phyloP scores from a whole-genome alignment of 2,329 filamentous ascomycete genomes.

The Stagonosporopsis rhizophila region DNA sequence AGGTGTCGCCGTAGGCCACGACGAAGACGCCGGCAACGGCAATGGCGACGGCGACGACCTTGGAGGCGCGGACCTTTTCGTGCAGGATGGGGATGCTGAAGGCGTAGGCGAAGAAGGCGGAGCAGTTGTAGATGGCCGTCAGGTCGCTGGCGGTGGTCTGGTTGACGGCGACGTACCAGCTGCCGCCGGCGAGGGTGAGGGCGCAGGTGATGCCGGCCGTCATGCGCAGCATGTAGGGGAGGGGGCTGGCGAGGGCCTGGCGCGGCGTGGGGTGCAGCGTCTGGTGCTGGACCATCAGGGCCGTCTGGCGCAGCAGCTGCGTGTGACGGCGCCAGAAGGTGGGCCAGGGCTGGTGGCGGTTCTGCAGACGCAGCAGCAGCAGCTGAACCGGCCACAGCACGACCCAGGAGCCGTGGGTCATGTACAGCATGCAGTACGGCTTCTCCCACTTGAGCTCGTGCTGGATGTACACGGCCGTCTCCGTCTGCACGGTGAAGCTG shows the following conservation, averaged over 20 bases:
- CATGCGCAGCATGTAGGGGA: slow-evolving; percentile 78
- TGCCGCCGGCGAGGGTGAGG: slow-evolving; percentile 87
- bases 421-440: slow-evolving; percentile 99
- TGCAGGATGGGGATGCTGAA: slow-evolving; percentile 91
- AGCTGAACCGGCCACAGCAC: slow-evolving; percentile 89
- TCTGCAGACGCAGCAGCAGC: slow-evolving; percentile 78
- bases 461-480: slow-evolving; percentile 94
- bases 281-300: slow-evolving; percentile 85
- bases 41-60: slow-evolving; percentile 83
- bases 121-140: slow-evolving; percentile 99
- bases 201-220: slow-evolving; percentile 84
- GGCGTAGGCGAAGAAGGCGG: slow-evolving; percentile 96
- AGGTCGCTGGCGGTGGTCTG: slow-evolving; percentile 91
- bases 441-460: slow-evolving; percentile 93
- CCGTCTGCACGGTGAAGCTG: slow-evolving; percentile 92
- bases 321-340: slow-evolving; percentile 83
- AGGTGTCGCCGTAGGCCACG: slow-evolving; percentile 87
- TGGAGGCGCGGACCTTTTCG: slow-evolving; percentile 83
- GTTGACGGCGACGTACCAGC: slow-evolving; percentile 95
- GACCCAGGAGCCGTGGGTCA: slow-evolving; percentile 94
- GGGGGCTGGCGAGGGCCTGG: slow-evolving; percentile 58
- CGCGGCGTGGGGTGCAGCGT: slow-evolving; percentile 69
- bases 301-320: slow-evolving; percentile 68
- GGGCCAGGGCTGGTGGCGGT: slow-evolving; percentile 78
- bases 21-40: slow-evolving; percentile 90